phyloP scores from a whole-genome alignment of 2,329 filamentous ascomycete genomes.

The Apiospora rasikravindrae region DNA sequence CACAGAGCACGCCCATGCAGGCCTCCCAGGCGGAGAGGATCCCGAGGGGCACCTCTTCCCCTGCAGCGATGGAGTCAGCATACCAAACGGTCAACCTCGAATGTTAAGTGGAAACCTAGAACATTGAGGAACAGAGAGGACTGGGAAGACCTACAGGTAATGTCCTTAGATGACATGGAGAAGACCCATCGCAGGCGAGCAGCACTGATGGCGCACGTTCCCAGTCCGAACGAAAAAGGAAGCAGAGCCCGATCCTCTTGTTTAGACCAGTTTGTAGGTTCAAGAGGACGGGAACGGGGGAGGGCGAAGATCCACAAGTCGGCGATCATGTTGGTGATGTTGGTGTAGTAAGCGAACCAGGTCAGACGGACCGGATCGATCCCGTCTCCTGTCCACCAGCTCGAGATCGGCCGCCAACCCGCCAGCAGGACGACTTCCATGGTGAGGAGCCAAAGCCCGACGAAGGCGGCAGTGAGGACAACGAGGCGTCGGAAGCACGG shows the following conservation, averaged over 20 bases:
- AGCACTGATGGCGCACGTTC: constrained; percentile 33
- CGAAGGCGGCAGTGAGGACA: constrained; percentile 25
- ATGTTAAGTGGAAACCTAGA: not conserved
- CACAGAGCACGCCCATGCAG: constrained; percentile 34
- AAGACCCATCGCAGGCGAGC: constrained; percentile 32
- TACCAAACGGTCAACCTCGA: no score
- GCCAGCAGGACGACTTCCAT: constrained; percentile 34
- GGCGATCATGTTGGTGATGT: constrained; percentile 33
- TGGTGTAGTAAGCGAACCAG: constrained; percentile 34
- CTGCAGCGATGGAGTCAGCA: constrained; percentile 22
- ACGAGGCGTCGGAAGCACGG: constrained; percentile 27
- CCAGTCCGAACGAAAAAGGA: constrained; percentile 35
- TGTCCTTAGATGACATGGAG: constrained; percentile 30
- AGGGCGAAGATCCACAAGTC: constrained; percentile 36
- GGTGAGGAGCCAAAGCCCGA: constrained; percentile 31
- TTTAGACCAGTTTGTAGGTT: constrained; percentile 27
- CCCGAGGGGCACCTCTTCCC: constrained; percentile 33
- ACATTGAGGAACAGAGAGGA: not conserved
- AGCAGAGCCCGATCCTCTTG: constrained; percentile 31
- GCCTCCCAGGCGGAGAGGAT: constrained; percentile 36
- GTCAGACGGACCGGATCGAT: constrained; percentile 29
- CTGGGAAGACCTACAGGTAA: constrained; percentile 31
- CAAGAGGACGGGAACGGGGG: constrained; percentile 35
- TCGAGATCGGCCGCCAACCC: constrained; percentile 34
- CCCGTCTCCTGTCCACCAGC: constrained; percentile 33